Evolutionary conservation across 768 basidiomycete species (phyloP), one percentile per base, ranked within the genome.

Genomic region (Boletus vermiculosoides): DNA sequence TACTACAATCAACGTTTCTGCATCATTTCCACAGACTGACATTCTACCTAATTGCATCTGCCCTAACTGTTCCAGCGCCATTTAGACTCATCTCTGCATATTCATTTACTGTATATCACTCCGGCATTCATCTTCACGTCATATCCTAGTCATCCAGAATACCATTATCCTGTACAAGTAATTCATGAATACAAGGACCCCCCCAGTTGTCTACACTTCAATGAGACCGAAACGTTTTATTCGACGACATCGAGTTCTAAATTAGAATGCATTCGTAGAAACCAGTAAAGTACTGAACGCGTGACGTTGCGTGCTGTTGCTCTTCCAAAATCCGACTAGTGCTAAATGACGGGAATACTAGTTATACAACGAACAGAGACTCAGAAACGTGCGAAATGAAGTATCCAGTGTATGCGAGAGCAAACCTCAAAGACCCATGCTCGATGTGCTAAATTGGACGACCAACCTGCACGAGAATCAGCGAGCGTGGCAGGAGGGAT

Each of bases 51-150:
- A 68, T 4, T 71, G 77, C 25, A 46, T 71, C 9, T 83, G 82
- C 56, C 81, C 80, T 6, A 52, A 66, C 7, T 83, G 82, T 50
- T 52, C 63, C 31, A 76, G 78, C 54, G 69, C 76, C 36, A 82
- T 82, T 49, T 82, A 67, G 66, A 33, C n/a, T n/a, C 9, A 3
- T 18, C 39, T 16, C n/a, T 30, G 13, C 37, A 44, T 31, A 44
- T 42, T 39, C 48, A 57, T 55, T 37, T 18, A 37, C 30, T 23
- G 8, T 40, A 54, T 15, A 44, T 25, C 18, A 23, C 13, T 18
- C 28, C 15, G 12, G 16, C 45, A 40, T 48, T 28, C 41, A 12
- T n/a, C 30, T 41, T n/a, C 4, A 18, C 30, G 22, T 18, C 45
- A 44, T 28, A 49, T n/a, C 12, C 22, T 37, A 54, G 13, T 37